phyloP scores from a whole-genome alignment of 2,329 filamentous ascomycete species.

The Hymenoscyphus occultus region DNA sequence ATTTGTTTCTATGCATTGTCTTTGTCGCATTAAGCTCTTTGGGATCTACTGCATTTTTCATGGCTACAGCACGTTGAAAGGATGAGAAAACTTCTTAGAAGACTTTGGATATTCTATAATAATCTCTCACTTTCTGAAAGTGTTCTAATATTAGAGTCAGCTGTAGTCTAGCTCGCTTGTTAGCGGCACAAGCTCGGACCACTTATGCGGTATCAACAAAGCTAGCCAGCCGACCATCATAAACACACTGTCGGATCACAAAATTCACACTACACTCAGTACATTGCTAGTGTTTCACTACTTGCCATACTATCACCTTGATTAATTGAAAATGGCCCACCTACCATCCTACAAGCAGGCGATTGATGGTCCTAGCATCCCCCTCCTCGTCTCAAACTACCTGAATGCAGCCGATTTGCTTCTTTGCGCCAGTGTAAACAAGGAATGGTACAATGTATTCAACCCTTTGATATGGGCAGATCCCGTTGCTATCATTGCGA shows the following conservation, averaged over 20 bases:
- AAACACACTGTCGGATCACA: neutral
- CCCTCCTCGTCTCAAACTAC: conserved; percentile 21
- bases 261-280: neutral
- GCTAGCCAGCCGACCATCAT: neutral
- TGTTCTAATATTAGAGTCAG: neutral
- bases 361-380: conserved; percentile 9
- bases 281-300: neutral
- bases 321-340: conserved; percentile 1
- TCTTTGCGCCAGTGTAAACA: conserved; percentile 20
- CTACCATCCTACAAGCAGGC: conserved; percentile 28
- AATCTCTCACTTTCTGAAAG: neutral
- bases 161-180: neutral
- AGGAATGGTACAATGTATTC: conserved; percentile 19
- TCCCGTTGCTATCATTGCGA: conserved; percentile 20
- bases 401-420: conserved; percentile 17
- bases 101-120: neutral
- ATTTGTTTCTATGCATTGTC: no score
- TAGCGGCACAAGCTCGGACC: neutral
- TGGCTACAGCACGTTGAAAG: neutral
- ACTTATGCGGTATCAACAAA: neutral
- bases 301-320: neutral
- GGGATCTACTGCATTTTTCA: neutral
- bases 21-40: no score
- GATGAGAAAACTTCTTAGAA: neutral
- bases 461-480: conserved; percentile 24